Base-by-base conservation (phyloP, 768 basidiomycete genomes). In the Chalciporus pseudorubinellus region DNA sequence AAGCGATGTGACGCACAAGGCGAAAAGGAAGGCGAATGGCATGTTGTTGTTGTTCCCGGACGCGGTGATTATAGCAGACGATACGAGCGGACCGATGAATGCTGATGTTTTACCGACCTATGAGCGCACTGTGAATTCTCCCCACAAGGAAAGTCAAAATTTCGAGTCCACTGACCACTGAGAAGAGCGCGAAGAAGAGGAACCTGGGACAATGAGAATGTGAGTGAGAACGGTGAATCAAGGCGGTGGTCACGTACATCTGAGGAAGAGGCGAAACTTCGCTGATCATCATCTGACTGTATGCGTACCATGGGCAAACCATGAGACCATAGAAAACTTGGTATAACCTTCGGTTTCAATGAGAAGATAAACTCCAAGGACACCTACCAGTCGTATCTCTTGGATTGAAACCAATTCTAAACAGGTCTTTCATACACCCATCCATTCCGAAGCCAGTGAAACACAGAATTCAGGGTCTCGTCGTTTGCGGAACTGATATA, bases 221-320 rank as follows among this genome's bases (percentile, higher is more conserved):
- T 36, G 34, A 36, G 34, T 4, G 34, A 16, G 5, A 16, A 5
- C 34, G 34, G n/a, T 14, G 14, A 38, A 28, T 14, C 0, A 16
- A 46, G 10, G 1, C 31, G 40, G 19, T 8, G 39, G n/a, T 16
- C 19, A 64, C 72, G 33, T 64, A 83, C 85, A 85, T 88, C 69
- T 87, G 87, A 29, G 83, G 80, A 47, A 82, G 67, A 34, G 83
- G 85, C 36, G 82, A 85, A 22, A 90, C 86, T 57, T 90, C 85
- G 64, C 81, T 85, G 52, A 89, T 89, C 88, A 89, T 85, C 1
- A 85, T 89, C 65, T 88, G 85, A 62, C 86, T 87, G 61, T 88
- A 87, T 39, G 87, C 85, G 62, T 87, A 89, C 85, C 86, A 88
- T 3, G 86, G 86, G 57, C 86, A 87, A 4, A 87, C 83, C 78